Conservation (phyloP, 108 stramenopile species). For the Phaeodactylum tricornutum region DNA sequence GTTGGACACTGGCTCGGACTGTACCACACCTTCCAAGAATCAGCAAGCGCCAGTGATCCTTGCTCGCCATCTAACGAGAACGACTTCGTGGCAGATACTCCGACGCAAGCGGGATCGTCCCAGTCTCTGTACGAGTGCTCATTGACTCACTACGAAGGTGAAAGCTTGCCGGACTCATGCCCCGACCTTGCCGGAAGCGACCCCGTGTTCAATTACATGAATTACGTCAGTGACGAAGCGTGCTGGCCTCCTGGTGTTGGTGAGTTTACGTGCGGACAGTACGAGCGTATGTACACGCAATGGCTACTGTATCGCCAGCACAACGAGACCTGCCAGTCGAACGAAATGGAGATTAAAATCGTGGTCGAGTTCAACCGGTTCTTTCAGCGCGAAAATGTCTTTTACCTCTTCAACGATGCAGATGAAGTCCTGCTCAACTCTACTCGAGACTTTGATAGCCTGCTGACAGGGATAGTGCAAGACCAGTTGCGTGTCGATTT, state of each 20-base stretch:
- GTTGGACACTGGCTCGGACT: constrained; percentile 38
- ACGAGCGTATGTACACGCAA: constrained; percentile 7
- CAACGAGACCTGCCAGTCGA: neutral
- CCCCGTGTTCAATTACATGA: constrained; percentile 13
- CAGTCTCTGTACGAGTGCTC: neutral
- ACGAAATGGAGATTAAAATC: neutral
- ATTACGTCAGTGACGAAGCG: neutral
- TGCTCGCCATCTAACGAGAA: too few relatives aligned
- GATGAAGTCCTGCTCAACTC: neutral
- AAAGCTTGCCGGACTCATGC: constrained; percentile 4
- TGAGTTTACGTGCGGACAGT: constrained; percentile 7
- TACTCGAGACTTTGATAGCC: neutral
- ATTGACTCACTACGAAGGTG: neutral
- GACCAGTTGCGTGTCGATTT: neutral
- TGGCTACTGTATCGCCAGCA: constrained; percentile 7
- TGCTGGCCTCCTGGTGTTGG: neutral
- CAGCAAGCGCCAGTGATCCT: neutral
- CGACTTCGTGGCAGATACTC: constrained; percentile 24
- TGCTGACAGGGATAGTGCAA: neutral
- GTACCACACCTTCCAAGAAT: constrained; percentile 24
- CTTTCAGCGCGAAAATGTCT: neutral
- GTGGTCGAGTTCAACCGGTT: neutral
- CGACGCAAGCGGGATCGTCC: constrained; percentile 1
- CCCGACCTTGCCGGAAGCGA: constrained; percentile 12
- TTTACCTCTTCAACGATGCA: neutral